Evolutionary conservation across 1,139 yeast species (phyloP), one percentile per base, ranked within the genome.

Genomic region (Candida anutae): DNA sequence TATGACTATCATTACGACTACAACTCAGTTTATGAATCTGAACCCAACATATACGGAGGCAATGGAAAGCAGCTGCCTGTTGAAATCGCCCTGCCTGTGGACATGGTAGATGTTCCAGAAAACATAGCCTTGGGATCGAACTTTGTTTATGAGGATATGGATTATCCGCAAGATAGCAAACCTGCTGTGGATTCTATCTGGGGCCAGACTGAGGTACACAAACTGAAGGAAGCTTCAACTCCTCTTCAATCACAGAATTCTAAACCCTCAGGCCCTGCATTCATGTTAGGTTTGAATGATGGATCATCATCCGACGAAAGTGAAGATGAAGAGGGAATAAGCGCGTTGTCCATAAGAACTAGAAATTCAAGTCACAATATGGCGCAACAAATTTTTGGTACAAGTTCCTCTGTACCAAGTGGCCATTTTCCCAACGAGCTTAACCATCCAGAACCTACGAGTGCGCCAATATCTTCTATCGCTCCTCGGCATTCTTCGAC

Each of bases 1-100:
- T 78, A 77, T 47, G 87, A 81, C 49, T 81, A 83, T 58, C 77
- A 78, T 49, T 87, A 87, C 50, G 95, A 87, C 55, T 85, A 85
- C 53, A 84, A 83, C 48, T 71, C 90, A 1, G 95, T 85, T 13
- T 84, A 81, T 47, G 69, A 76, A 4, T 69, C 63, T 21, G 75
- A 74, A 39, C 71, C 73, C 13, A 58, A 69, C 35, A 51, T 62
- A 9, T 61, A 55, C 37, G 64, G 64, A 2, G 41, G 33, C 21
- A 41, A 44, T 24, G 33, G 38, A 24, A 36, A 35, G 12, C 13
- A 6, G 23, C 11, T 13, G 13, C 23, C 6, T 6, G 13, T 21
- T 12, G 39, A 29, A n/a, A 44, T 46, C 23, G 8, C 6, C 13
- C 23, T 12, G 23, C 23, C 23, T 8, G 8, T 8, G 6, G 37